Conservation (phyloP, 306 rosid species). For the Quercus berberidifolia region DNA sequence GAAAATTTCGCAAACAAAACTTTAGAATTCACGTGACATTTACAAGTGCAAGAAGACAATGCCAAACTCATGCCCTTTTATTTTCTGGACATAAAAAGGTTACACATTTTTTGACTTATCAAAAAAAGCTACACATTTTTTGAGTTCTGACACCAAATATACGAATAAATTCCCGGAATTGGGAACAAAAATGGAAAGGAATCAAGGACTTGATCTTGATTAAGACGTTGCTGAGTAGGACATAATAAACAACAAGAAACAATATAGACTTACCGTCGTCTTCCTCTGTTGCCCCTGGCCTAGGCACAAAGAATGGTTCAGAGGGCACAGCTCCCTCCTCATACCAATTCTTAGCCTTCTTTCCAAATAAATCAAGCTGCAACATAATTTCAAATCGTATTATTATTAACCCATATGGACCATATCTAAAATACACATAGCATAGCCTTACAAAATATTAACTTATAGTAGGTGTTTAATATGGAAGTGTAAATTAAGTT, state of each 20-base stretch:
- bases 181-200: too few relatives aligned
- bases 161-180: too few relatives aligned
- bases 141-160: too few relatives aligned
- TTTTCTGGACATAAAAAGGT: too few relatives aligned
- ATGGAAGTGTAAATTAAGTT: not conserved
- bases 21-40: too few relatives aligned
- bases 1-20: too few relatives aligned
- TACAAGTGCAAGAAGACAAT: too few relatives aligned
- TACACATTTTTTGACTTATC: too few relatives aligned
- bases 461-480: not conserved
- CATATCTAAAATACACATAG: not conserved
- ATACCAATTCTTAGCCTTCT: slow-evolving; percentile 73
- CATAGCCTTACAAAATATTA: not conserved
- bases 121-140: too few relatives aligned
- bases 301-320: slow-evolving; percentile 82
- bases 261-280: slow-evolving; percentile 63
- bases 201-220: too few relatives aligned
- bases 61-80: too few relatives aligned
- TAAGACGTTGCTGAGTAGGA: too few relatives aligned
- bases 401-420: not conserved
- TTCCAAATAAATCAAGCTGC: slow-evolving; percentile 68
- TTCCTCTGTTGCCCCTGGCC: slow-evolving; percentile 90
- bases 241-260: not conserved
- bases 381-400: not conserved
- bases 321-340: slow-evolving; percentile 87